These are phyloP conservation scores for Neofusicoccum umdonicola DNA, from an alignment of 2,329 filamentous ascomycete genomes.

Conservation along the genomic window DNA sequence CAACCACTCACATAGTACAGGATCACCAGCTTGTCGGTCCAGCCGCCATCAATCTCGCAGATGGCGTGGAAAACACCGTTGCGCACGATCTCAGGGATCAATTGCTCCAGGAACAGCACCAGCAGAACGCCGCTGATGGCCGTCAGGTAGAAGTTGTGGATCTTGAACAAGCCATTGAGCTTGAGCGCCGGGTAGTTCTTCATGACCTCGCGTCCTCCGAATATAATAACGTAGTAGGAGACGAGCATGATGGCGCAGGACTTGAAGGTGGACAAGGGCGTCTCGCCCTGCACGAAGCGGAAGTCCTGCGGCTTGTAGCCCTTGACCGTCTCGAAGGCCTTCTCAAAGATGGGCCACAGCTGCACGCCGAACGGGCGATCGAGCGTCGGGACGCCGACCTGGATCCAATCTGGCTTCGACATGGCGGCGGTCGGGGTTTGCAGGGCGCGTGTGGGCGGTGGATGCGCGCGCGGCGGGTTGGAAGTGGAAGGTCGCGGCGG, in stretches of 20 bases:
- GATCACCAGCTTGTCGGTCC: constrained; percentile 89
- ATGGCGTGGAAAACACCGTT: constrained; percentile 87
- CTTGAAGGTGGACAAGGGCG: constrained; percentile 85
- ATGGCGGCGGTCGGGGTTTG: constrained; percentile 37
- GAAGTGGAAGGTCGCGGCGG: not conserved
- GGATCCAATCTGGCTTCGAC: constrained; percentile 53
- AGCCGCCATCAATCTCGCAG: constrained; percentile 77
- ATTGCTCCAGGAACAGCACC: constrained; percentile 84
- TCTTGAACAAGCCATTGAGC: constrained; percentile 84
- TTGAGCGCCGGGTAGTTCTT: constrained; percentile 80
- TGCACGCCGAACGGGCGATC: constrained; percentile 89
- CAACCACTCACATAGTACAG: constrained; percentile 85
- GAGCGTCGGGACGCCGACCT: constrained; percentile 67
- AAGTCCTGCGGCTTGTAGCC: constrained; percentile 88
- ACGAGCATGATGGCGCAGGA: constrained; percentile 77
- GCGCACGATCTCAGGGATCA: constrained; percentile 77
- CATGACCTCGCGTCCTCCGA: constrained; percentile 91
- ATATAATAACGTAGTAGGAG: constrained; percentile 90
- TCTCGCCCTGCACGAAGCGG: constrained; percentile 74
- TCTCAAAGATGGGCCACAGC: constrained; percentile 93
- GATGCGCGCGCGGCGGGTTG: constrained; percentile 7
- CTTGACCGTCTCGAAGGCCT: constrained; percentile 70
- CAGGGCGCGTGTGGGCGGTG: constrained; percentile 6
- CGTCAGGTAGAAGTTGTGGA: constrained; percentile 95
- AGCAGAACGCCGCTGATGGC: constrained; percentile 77